These are phyloP conservation scores for Penicillium riverlandense DNA, from an alignment of 495 filamentous ascomycete genomes.

Conservation along the genomic window DNA sequence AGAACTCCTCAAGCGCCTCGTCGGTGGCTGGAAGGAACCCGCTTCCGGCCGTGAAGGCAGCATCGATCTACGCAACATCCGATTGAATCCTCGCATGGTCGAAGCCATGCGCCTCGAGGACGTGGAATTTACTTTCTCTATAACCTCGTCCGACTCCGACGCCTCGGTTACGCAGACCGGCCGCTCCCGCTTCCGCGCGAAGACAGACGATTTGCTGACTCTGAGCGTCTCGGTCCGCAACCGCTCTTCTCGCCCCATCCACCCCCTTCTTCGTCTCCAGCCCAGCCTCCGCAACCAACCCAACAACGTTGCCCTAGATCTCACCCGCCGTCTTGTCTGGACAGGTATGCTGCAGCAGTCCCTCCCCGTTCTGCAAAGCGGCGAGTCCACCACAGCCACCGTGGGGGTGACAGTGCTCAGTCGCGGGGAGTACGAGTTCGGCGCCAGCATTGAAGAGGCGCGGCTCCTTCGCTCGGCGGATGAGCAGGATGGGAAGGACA, in stretches of 20 bases:
- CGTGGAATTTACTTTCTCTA: conserved; percentile 60
- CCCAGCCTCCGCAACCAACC: conserved; percentile 69
- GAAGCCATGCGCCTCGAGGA: conserved; percentile 79
- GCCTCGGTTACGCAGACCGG: conserved; percentile 30
- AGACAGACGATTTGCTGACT: conserved; percentile 64
- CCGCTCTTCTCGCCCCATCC: conserved; percentile 58
- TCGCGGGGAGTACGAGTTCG: conserved; percentile 75
- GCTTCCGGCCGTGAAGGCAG: conserved; percentile 52
- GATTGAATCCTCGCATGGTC: conserved; percentile 71
- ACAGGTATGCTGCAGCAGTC: conserved; percentile 75
- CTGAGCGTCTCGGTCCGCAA: conserved; percentile 64
- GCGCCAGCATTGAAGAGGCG: conserved; percentile 76
- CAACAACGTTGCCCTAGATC: conserved; percentile 68
- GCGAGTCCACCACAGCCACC: conserved; percentile 45
- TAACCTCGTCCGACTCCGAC: conserved; percentile 14
- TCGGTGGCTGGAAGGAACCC: conserved; percentile 63
- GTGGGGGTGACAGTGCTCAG: conserved; percentile 67
- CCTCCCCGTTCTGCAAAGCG: conserved; percentile 52
- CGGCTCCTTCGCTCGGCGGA: background rate
- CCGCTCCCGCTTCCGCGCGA: conserved; percentile 47
- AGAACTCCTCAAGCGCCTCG: conserved; percentile 64
- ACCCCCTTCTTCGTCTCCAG: conserved; percentile 68
- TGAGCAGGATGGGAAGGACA: conserved; percentile 1
- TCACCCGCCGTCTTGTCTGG: conserved; percentile 76
- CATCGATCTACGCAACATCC: conserved; percentile 67